Evolutionary conservation across 768 basidiomycete genomes (phyloP), one percentile per base, ranked within the genome.

Genomic region (Amanita subjunquillea): DNA sequence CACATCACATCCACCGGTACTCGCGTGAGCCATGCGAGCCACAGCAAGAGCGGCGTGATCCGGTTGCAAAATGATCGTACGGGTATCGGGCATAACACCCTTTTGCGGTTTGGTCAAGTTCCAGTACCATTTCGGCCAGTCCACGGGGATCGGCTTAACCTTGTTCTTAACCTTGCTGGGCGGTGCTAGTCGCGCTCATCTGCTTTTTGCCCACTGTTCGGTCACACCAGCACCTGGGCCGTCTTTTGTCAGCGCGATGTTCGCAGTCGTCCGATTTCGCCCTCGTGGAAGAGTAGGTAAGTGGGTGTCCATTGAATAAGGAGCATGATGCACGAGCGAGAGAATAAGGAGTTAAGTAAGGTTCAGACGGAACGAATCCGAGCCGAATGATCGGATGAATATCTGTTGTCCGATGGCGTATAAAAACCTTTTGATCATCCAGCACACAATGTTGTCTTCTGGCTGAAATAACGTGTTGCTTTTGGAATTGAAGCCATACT

Each of bases 121-220:
- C 88, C 86, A 92, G 62, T 90, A 99, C 96, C 96, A 98, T 63
- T 90, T 88, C 1, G 94, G 95, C 92, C 94, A 97, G n/a, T 72
- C 50, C 0, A 83, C 75, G 0, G 75, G 69, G 9, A 74, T 74
- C 3, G 70, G 69, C 57, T 76, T 78, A 63, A 6, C 10, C 10
- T 30, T 30, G 8, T 30, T 3, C 30, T 30, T 30, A 1, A 0
- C 60, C 47, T 44, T 69, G 71, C 37, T 61, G 57, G 64, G 75
- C 90, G 73, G 58, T 87, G 78, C 10, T 50, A 20, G 82, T 60
- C 20, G 9, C 23, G 8, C n/a, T 45, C 23, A 3, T 60, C 48
- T 1, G 30, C 8, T 75, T 34, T 0, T 41, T 65, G 69, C 17
- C 72, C 67, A 0, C 76, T 68, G 67, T 1, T 74, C 67, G 0